phyloP scores from a whole-genome alignment of 352 stramenopile genomes.

The Pythium plurisporium region DNA sequence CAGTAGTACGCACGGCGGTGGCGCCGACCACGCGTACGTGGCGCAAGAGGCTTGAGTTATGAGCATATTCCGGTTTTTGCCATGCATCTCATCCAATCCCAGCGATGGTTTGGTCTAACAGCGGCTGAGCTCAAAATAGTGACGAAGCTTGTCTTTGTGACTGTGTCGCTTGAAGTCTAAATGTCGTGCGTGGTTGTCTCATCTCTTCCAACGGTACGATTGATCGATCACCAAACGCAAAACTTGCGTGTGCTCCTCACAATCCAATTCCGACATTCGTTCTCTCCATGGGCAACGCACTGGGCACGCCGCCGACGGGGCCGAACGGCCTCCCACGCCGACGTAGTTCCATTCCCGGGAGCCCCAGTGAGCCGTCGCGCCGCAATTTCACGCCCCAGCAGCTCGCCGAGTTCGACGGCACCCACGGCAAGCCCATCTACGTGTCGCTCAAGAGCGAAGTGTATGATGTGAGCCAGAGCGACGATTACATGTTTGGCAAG shows the following conservation, averaged over 20 bases:
- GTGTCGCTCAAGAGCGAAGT: slow-evolving; percentile 89
- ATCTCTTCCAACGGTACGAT: slow-evolving; percentile 1
- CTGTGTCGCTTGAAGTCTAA: too few relatives aligned
- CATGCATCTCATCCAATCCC: too few relatives aligned
- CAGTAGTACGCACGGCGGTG: too few relatives aligned
- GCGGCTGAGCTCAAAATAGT: slow-evolving; percentile 19
- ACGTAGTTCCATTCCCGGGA: not conserved
- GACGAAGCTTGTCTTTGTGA: slow-evolving; percentile 17
- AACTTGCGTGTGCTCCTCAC: not conserved
- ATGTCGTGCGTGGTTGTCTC: not conserved
- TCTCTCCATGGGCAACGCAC: slow-evolving; percentile 24
- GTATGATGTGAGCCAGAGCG: slow-evolving; percentile 90
- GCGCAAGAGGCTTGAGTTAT: too few relatives aligned
- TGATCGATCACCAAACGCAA: not conserved
- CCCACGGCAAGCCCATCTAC: slow-evolving; percentile 82
- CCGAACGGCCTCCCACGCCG: slow-evolving; percentile 9
- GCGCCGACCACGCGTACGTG: too few relatives aligned
- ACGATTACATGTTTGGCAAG: slow-evolving; percentile 87
- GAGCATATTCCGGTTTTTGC: too few relatives aligned
- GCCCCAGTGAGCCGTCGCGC: slow-evolving; percentile 10
- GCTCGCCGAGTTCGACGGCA: slow-evolving; percentile 83
- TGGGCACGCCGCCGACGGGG: slow-evolving; percentile 17
- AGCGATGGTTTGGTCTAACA: too few relatives aligned
- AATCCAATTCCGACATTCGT: slow-evolving; percentile 5
- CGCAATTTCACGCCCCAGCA: slow-evolving; percentile 76